These are phyloP conservation scores for Trapa incisa DNA, from an alignment of 345 rosid genomes.

Conservation along the genomic window DNA sequence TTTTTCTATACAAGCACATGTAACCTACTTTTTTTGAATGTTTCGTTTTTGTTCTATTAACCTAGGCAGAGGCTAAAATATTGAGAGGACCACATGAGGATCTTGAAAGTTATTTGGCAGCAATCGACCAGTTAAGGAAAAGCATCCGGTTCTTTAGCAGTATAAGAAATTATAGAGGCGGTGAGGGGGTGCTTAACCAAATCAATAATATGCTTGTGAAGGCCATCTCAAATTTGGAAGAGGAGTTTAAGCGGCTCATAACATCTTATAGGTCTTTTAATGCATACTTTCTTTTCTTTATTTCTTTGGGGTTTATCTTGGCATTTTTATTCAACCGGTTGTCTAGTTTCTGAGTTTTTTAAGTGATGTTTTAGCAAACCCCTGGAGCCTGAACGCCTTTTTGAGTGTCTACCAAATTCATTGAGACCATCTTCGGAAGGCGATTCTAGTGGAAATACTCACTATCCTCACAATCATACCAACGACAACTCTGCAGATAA, in stretches of 20 bases:
- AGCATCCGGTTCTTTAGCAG: conserved; percentile 55
- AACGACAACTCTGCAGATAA: conserved; percentile 42
- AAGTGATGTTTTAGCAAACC: conserved; percentile 54
- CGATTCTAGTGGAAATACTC: conserved; percentile 31
- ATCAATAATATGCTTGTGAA: conserved; percentile 73
- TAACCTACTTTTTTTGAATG: background rate
- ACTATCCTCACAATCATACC: conserved; percentile 35
- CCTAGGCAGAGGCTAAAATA: conserved; percentile 88
- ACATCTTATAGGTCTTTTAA: conserved; percentile 59
- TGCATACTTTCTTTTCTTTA: background rate
- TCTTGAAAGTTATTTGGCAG: conserved; percentile 77
- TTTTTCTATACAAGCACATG: background rate
- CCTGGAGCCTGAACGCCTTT: conserved; percentile 90
- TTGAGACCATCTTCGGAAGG: conserved; percentile 66
- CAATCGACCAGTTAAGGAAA: conserved; percentile 77
- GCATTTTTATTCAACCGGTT: background rate
- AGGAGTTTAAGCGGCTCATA: conserved; percentile 79
- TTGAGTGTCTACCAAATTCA: conserved; percentile 87
- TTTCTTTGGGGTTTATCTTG: background rate
- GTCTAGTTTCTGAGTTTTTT: background rate
- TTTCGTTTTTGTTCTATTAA: background rate
- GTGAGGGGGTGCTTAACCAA: conserved; percentile 56
- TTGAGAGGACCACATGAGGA: conserved; percentile 92
- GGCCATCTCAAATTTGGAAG: conserved; percentile 88
- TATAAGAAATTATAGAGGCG: conserved; percentile 56